Base-by-base conservation (phyloP, 345 rosid species). In the Luvunga scandens region DNA sequence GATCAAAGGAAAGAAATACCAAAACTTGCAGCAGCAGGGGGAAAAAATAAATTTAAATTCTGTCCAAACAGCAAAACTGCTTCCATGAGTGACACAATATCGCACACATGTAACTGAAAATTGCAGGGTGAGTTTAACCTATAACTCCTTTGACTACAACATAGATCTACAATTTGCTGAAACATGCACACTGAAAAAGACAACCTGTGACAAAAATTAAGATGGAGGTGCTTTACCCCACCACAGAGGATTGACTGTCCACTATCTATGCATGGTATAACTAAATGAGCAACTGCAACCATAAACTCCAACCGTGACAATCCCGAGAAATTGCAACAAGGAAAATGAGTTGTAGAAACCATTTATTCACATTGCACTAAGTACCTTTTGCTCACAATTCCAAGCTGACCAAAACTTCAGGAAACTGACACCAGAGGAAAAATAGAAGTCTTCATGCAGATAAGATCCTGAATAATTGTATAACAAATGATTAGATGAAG, bases 131-230 rank as follows among this genome's bases (percentile, higher is more conserved):
- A 62, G 68, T 62, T 77, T 27, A 38, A 28, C 10, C 73, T 67
- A 65, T 72, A 70, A 61, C 75, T 73, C 67, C 21, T 66, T 53
- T 62, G 72, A 65, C 56, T 21, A 59, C 42, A 65, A 56, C 66
- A 73, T 24, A 57, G 4, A 69, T 71, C 73, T 78, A 69, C 45
- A 68, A 66, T 66, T 78, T 31, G 31, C 24, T 42, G 53, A 56
- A 71, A 72, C 21, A 81, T 63, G 75, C 79, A 69, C 16, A 76
- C 61, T 21, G 28, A 76, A 69, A 65, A 48, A 48, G 80, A 72
- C 71, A 36, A 62, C 72, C 68, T 19, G 36, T 68, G 16, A 67
- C 56, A 50, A 71, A 34, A 24, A 73, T 70, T 72, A 71, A 19
- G 25, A 33, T 6, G 42, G 31, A 60, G 71, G 16, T 25, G 42